Percentiles rank a stretch among this genome's conserved stretches.
Evolutionary conservation across 2,329 filamentous ascomycete genomes (phyloP).

Genomic region (Calonectria multiphialidica): DNA sequence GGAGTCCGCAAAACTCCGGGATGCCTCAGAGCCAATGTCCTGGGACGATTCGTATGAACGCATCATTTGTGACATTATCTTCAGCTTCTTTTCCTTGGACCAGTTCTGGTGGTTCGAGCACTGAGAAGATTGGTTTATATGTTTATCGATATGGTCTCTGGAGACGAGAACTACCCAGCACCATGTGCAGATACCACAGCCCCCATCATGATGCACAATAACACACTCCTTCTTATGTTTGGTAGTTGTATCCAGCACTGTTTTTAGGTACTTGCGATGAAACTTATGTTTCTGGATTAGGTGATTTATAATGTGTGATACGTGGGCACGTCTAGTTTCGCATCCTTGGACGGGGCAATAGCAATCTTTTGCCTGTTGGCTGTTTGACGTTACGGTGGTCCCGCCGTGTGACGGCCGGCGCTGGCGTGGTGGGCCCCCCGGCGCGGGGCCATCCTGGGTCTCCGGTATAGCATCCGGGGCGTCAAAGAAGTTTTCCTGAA

Average conservation of each 20-base stretch:
- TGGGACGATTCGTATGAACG: background rate
- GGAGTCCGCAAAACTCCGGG: background rate
- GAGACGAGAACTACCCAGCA: background rate
- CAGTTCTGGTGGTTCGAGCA: background rate
- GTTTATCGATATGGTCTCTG: background rate
- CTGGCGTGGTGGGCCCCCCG: background rate
- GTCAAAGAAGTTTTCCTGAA: background rate
- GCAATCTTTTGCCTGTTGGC: background rate
- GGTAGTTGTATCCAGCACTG: background rate
- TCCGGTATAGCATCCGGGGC: background rate
- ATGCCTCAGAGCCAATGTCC: background rate
- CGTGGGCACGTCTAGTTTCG: background rate
- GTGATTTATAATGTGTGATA: background rate
- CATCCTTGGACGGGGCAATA: background rate
- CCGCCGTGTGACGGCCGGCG: background rate
- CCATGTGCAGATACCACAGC: background rate
- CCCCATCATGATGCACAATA: background rate
- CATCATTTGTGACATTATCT: background rate
- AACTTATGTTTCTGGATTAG: background rate
- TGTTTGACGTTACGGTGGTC: background rate
- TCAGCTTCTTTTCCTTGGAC: background rate
- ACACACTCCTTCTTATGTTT: background rate
- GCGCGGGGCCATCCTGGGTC: background rate
- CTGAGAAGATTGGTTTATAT: background rate
- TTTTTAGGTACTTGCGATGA: background rate